Evolutionary conservation across 441 rosid species (phyloP).

Genomic region (Mallotus repandus): DNA sequence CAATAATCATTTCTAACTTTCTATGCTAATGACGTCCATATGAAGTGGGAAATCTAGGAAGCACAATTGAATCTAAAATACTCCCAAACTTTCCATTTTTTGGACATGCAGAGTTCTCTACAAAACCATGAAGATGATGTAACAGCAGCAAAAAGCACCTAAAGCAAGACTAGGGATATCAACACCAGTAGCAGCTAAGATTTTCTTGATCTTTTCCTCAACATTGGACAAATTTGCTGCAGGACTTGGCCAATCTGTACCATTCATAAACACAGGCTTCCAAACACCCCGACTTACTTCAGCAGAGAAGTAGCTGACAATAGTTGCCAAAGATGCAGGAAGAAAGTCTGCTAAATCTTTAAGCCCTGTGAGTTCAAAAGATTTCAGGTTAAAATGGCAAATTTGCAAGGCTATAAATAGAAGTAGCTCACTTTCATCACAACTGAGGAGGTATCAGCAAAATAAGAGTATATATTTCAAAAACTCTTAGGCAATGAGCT

Average conservation of each 20-base stretch:
- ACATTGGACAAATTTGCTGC: conserved; percentile 80
- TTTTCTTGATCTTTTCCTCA: conserved; percentile 91
- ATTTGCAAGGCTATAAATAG: neutral
- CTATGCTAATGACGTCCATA: neutral
- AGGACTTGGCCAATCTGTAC: conserved; percentile 99
- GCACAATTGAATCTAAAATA: neutral
- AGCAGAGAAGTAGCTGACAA: conserved; percentile 92
- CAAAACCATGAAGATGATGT: neutral
- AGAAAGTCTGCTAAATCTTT: conserved; percentile 92
- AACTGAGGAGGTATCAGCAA: neutral
- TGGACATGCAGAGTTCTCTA: neutral
- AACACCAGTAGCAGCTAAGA: conserved; percentile 89
- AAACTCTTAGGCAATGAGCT: neutral
- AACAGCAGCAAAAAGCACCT: conserved; percentile 41
- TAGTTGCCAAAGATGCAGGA: conserved; percentile 88
- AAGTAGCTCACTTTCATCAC: neutral
- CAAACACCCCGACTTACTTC: conserved; percentile 98
- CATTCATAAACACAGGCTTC: conserved; percentile 97
- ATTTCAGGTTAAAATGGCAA: conserved; percentile 15
- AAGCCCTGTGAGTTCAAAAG: conserved; percentile 58
- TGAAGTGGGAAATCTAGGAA: neutral
- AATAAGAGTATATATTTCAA: neutral
- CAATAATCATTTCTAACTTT: neutral
- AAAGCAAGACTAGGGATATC: conserved; percentile 80
- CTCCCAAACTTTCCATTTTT: neutral